Conservation (phyloP, 2,329 filamentous ascomycete species). For the Cercospora sp. region DNA sequence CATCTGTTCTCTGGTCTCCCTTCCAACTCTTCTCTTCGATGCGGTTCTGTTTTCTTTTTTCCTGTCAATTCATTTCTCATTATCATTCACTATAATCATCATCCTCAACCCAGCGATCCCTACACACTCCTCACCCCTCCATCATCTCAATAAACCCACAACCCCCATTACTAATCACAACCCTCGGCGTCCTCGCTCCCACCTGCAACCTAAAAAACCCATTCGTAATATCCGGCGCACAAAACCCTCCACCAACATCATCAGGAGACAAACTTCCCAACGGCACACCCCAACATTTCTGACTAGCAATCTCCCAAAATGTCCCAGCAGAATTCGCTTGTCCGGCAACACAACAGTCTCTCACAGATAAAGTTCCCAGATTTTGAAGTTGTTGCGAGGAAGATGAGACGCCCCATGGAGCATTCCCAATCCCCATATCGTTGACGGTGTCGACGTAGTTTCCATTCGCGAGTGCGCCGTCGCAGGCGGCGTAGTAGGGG, state of each 20-base stretch:
- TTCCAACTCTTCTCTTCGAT: too few species aligned
- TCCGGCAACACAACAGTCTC: not conserved
- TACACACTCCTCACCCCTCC: not conserved
- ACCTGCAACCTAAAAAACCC: not conserved
- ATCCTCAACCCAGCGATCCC: too few species aligned
- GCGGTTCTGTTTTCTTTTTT: too few species aligned
- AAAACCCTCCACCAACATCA: not conserved
- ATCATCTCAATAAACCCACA: not conserved
- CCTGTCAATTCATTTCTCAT: too few species aligned
- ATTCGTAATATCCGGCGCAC: not conserved
- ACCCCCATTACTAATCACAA: not conserved
- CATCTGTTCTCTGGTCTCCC: too few species aligned
- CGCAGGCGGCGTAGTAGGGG: not conserved
- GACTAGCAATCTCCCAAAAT: not conserved
- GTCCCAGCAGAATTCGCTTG: not conserved
- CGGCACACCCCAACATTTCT: not conserved
- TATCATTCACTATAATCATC: too few species aligned
- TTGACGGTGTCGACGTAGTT: not conserved
- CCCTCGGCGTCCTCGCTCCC: not conserved
- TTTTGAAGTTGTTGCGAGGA: not conserved
- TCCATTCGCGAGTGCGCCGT: not conserved
- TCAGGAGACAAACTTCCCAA: not conserved
- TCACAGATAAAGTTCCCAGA: not conserved
- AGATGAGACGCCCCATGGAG: not conserved
- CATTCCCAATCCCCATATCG: not conserved